Conservation (phyloP, 352 stramenopile species). For the Phytophthora vignae region DNA sequence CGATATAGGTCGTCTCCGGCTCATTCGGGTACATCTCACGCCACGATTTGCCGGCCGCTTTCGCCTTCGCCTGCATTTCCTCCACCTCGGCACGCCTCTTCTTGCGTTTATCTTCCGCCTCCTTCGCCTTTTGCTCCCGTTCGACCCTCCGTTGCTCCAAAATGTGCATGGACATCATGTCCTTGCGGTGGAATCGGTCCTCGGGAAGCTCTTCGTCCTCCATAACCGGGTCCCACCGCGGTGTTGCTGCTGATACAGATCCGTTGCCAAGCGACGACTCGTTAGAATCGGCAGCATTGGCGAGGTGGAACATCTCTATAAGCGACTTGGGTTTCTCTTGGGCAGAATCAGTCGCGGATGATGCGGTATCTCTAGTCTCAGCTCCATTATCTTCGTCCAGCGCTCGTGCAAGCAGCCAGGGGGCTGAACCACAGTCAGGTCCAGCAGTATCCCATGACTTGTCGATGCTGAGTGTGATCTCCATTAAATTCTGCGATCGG, state of each 20-base stretch:
- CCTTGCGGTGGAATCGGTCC: conserved; percentile 79
- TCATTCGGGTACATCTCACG: conserved; percentile 84
- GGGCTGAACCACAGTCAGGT: conserved; percentile 66
- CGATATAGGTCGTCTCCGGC: conserved; percentile 78
- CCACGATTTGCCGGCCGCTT: conserved; percentile 74
- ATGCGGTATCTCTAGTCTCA: background rate
- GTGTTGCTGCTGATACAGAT: conserved; percentile 11
- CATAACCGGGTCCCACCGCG: conserved; percentile 66
- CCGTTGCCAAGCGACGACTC: background rate
- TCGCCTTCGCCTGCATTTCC: conserved; percentile 59
- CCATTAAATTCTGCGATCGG: conserved; percentile 43
- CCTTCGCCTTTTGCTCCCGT: conserved; percentile 65
- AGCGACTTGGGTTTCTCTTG: conserved; percentile 56
- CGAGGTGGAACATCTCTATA: conserved; percentile 76
- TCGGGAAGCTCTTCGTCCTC: conserved; percentile 84
- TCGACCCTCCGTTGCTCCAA: conserved; percentile 74
- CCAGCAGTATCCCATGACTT: conserved; percentile 53
- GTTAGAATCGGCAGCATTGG: conserved; percentile 27
- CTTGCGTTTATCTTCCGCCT: conserved; percentile 61
- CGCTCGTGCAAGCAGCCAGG: conserved; percentile 71
- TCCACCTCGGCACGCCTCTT: conserved; percentile 55
- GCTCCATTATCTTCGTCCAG: conserved; percentile 44
- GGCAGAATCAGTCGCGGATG: background rate
- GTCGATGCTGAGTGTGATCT: conserved; percentile 53
- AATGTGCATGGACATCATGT: conserved; percentile 91